These are phyloP conservation scores for Arabidopsis thaliana DNA, from an alignment of 345 rosid species.

Conservation along the genomic window TAIR10.1 NC_003070.9:19174501-19175000, in stretches of 20 bases:
- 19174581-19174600: conserved; percentile 20
- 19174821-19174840: conserved; percentile 53
- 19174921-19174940: conserved; percentile 34
- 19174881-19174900: neutral
- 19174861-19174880: conserved; percentile 19
- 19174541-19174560: conserved; percentile 42
- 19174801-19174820: conserved; percentile 65
- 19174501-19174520: conserved; percentile 82
- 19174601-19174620: conserved; percentile 1
- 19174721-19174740: conserved; percentile 50
- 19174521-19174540: conserved; percentile 51
- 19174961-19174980: neutral
- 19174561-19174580: conserved; percentile 43
- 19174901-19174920: conserved; percentile 11
- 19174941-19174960: conserved; percentile 11
- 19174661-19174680: conserved; percentile 50
- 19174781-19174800: conserved; percentile 44
- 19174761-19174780: conserved; percentile 46
- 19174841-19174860: conserved; percentile 21
- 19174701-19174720: conserved; percentile 58
- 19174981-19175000: neutral
- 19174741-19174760: conserved; percentile 52
- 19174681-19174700: conserved; percentile 61
- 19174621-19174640: conserved; percentile 32
- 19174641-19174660: conserved; percentile 56